phyloP scores from a whole-genome alignment of 768 basidiomycete species.

The Suillus lakei region DNA sequence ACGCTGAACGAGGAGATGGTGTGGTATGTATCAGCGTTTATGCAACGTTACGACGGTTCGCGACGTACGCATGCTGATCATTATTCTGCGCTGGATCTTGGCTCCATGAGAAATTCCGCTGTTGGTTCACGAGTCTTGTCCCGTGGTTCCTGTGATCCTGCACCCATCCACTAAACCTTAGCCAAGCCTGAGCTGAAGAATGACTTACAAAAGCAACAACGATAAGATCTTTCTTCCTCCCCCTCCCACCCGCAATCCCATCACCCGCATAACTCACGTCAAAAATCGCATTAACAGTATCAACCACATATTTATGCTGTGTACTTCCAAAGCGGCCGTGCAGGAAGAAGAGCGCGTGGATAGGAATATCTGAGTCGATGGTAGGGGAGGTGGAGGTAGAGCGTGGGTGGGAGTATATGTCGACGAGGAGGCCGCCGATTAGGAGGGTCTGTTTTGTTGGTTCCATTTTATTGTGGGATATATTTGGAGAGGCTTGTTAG shows the following conservation, averaged over 20 bases:
- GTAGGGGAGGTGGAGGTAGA: not conserved
- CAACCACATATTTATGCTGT: constrained; percentile 11
- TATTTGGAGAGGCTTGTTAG: too few relatives aligned
- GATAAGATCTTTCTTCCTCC: constrained; percentile 31
- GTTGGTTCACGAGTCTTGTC: constrained; percentile 26
- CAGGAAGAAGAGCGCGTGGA: constrained; percentile 32
- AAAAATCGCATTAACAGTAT: constrained; percentile 27
- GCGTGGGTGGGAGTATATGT: constrained; percentile 30
- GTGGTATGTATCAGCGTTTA: constrained; percentile 11
- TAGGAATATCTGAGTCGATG: constrained; percentile 22
- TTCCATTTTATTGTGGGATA: not conserved
- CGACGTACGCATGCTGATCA: constrained; percentile 33
- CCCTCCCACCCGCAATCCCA: too few relatives aligned
- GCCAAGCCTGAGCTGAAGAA: too few relatives aligned
- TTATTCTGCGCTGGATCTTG: constrained; percentile 27
- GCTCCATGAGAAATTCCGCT: constrained; percentile 31
- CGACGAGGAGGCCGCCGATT: constrained; percentile 31
- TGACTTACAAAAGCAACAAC: constrained; percentile 31
- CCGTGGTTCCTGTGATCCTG: constrained; percentile 41
- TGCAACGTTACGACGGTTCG: not conserved
- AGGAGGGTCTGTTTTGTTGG: constrained; percentile 12
- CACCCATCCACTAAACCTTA: too few relatives aligned
- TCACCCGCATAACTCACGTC: constrained; percentile 19
- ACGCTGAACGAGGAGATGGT: constrained; percentile 17
- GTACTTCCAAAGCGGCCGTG: constrained; percentile 29